phyloP scores from a whole-genome alignment of 2,329 filamentous ascomycete genomes.

The Pestalotiopsis sp. region DNA sequence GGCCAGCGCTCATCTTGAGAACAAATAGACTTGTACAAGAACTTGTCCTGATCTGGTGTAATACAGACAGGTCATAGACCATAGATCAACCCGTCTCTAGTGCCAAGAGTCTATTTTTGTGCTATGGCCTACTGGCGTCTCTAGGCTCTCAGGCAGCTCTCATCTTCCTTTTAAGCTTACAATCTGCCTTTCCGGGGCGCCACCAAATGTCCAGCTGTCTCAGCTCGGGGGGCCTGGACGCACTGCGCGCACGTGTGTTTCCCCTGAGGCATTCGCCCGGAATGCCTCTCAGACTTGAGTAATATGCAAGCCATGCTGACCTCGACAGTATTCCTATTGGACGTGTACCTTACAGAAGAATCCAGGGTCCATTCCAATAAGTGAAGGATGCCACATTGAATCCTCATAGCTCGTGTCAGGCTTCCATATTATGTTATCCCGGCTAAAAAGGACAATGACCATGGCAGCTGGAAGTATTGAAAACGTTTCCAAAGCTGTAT shows the following conservation, averaged over 20 bases:
- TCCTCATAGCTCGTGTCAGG: no score
- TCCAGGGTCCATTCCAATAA: no score
- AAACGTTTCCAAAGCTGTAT: no score
- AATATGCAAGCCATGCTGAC: not conserved
- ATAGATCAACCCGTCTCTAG: not conserved
- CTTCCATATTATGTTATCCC: no score
- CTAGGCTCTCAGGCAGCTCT: not conserved
- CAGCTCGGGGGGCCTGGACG: not conserved
- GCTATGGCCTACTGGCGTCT: not conserved
- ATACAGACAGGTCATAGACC: not conserved
- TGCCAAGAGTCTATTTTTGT: constrained; percentile 6
- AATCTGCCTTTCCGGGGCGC: not conserved
- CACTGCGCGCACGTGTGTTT: not conserved
- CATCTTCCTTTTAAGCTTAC: not conserved
- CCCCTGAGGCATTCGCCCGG: not conserved
- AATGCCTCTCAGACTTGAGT: not conserved
- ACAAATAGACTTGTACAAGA: no score
- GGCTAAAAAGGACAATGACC: no score
- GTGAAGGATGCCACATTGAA: no score
- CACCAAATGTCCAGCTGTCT: constrained; percentile 2
- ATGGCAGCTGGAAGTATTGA: no score
- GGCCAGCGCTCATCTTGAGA: not conserved
- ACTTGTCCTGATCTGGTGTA: not conserved
- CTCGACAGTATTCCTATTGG: not conserved
- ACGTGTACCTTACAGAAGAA: no score